Base-by-base conservation (phyloP, 2,329 filamentous ascomycete species). In the Cercospora sojina region DNA sequence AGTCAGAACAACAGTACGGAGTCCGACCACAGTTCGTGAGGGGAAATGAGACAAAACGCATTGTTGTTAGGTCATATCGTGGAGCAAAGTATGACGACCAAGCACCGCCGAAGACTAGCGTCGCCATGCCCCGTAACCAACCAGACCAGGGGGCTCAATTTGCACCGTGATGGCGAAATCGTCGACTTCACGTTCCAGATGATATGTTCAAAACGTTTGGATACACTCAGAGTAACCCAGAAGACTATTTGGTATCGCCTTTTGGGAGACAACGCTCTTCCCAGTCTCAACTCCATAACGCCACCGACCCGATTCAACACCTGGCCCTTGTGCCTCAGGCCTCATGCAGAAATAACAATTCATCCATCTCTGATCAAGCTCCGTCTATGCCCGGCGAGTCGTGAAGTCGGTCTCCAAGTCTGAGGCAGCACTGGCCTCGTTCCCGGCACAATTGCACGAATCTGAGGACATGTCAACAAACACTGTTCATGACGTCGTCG, bases 381-480 rank as follows among this genome's bases (percentile, higher is more conserved):
- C n/a, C n/a, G 4, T 18, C 29, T 41, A 67, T n/a, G 65, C 43
- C 1, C 58, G 60, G 3, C 65, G 65, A 59, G 64, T 68, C 23
- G 68, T 70, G 35, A 70, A 70, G 60, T 70, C 68, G 27, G 68
- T 70, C 66, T 70, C 68, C 10, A 70, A 27, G 12, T 68, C 68
- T 38, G 47, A 64, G 25, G 56, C 56, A 43, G 53, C 60, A 27
- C 59, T 62, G 35, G 32, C 38, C 62, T 69, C 67, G 1, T 56
- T 64, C 23, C 67, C 67, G 23, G 58, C 20, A 43, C 67, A 69
- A 43, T 59, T 67, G 57, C 67, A 69, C 16, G 67, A 69, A 29
- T 69, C 67, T 62, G 51, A 23, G 23, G 27, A 32, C 9, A 49
- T 18, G 18, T 53, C 23, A 51, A 16, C 41, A 20, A 20, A 13